Percentiles rank a stretch among this genome's conserved stretches.
Conservation (phyloP, 305 asterid species). For the Solanum hybrid region DNA sequence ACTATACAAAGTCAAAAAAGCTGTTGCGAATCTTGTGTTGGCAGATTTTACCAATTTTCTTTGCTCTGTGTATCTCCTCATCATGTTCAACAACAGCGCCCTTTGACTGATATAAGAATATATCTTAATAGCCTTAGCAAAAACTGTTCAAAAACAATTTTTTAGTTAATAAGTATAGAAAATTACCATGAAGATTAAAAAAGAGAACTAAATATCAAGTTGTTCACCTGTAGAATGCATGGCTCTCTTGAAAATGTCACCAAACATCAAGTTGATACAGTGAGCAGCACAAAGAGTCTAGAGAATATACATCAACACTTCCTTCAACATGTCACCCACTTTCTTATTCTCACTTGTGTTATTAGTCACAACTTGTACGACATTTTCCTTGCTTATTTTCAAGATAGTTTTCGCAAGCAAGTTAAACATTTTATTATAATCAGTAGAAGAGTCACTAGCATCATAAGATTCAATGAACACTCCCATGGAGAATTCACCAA, state of each 20-base stretch:
- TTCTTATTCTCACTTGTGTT: neutral
- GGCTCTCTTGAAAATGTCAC: neutral
- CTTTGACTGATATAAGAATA: neutral
- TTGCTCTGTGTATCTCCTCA: neutral
- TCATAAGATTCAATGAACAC: neutral
- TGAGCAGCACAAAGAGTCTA: neutral
- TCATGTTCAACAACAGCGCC: neutral
- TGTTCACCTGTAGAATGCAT: neutral
- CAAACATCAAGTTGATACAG: neutral
- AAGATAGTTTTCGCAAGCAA: neutral
- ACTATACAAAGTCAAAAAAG: neutral
- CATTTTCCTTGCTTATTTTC: neutral
- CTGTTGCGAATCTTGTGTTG: neutral
- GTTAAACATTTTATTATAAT: neutral
- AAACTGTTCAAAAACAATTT: neutral
- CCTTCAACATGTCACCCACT: neutral
- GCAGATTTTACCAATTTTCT: neutral
- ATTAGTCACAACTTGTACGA: neutral
- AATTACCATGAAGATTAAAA: neutral
- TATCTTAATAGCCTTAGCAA: neutral
- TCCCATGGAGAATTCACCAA: neutral
- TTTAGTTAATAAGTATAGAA: neutral
- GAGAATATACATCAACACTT: neutral
- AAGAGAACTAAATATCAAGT: neutral
- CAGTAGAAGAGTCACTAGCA: neutral